phyloP scores from a whole-genome alignment of 345 rosid genomes.

The Aurinia saxatilis region DNA sequence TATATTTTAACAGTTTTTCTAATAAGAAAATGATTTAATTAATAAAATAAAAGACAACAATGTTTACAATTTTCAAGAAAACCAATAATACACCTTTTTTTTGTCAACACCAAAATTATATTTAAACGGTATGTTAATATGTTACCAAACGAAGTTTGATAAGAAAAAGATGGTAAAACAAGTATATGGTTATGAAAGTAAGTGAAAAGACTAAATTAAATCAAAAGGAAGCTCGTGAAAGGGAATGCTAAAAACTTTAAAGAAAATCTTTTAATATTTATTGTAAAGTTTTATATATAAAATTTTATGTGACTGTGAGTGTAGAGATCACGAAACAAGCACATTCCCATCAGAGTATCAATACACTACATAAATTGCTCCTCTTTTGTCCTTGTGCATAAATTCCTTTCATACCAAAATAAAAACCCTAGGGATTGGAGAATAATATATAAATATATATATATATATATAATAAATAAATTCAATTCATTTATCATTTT shows the following conservation, averaged over 20 bases:
- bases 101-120: too few species aligned
- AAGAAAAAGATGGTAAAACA: too few species aligned
- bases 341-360: conserved; percentile 24
- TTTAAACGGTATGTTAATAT: too few species aligned
- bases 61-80: too few species aligned
- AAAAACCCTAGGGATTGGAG: conserved; percentile 24
- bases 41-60: too few species aligned
- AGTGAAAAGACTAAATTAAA: not conserved
- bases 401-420: conserved; percentile 29
- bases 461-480: not conserved
- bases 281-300: not conserved
- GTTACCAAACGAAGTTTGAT: too few species aligned
- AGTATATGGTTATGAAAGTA: too few species aligned
- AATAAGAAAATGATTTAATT: too few species aligned
- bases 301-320: conserved; percentile 16
- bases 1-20: too few species aligned
- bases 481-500: not conserved
- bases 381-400: conserved; percentile 26
- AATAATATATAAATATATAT: not conserved
- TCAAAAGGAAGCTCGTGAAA: not conserved
- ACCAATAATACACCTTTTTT: too few species aligned
- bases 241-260: not conserved
- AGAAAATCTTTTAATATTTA: too few species aligned
- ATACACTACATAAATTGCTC: conserved; percentile 17
- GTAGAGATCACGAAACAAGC: conserved; percentile 3